Base-by-base conservation (phyloP, 495 filamentous ascomycete genomes). In the Tuber umbilicatum region DNA sequence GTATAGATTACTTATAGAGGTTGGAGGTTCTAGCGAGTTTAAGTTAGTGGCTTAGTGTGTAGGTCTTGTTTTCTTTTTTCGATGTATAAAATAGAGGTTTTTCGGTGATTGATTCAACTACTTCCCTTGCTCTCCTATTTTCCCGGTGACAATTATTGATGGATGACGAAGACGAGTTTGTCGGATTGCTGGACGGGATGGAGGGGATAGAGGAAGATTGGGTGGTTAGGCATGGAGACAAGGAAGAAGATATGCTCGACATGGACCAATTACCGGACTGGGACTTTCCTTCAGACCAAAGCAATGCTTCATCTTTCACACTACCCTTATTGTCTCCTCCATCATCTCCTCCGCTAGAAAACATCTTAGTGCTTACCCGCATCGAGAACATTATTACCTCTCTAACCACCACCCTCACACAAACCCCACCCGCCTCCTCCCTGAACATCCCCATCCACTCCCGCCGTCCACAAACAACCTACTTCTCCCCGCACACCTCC, bases 361-460 rank as follows among this genome's bases (percentile, higher is more conserved):
- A 77, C 23, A 47, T 23, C n/a, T 60, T 40, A 43, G 21, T 78
- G 17, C 43, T 79, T 38, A n/a, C 55, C 17, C 72, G 71, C 42
- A 78, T 79, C 35, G 77, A 79, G 39, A 16, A 42, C 39, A 74
- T 78, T 37, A 72, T 79, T 60, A 47, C 37, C 68, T 60, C 72
- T 43, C 55, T 79, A 19, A n/a, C 70, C 21, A 47, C 64, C 5
- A 21, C 76, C 10, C 70, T 78, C 19, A 27, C 43, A n/a, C 60
- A 64, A n/a, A 43, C 43, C 42, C 43, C 40, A 69, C 10, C 77
- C 39, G 12, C 55, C 27, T 69, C 77, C 27, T 45, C 77, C 40
- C 64, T 78, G 38, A 43, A 64, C 17, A 42, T 74, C 41, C 31
- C 72, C 10, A 43, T 78, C n/a, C 43, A 70, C 5, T 67, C 75